Evolutionary conservation across 495 filamentous ascomycete genomes (phyloP), one percentile per base, ranked within the genome.

Genomic region (Aeminium ludgeri): DNA sequence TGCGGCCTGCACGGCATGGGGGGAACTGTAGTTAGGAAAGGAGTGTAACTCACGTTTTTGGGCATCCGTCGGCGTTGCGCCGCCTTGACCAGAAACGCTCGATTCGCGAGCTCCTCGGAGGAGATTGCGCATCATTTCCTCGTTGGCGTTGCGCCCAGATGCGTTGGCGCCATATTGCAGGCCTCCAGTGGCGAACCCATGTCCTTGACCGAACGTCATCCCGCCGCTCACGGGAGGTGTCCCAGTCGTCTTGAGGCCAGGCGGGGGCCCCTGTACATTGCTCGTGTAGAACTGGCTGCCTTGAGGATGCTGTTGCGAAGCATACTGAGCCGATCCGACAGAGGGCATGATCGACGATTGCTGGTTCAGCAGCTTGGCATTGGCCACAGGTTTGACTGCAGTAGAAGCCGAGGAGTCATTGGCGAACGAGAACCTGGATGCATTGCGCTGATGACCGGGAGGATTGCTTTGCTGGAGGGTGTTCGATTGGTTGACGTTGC

Each of bases 41-140:
- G 82, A 82, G 60, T 73, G 72, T 55, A 68, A 82, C 86, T 95
- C 86, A 93, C 86, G 86, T 82, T 92, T 91, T 70, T 70, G 71
- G 52, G 74, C 70, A 64, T 92, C 85, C 51, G 68, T 70, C 60
- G 76, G 74, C 55, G 65, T 69, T 55, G 70, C 66, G 38, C 68
- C 67, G 58, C 67, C 72, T 25, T 25, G 23, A 25, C 23, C 23
- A 25, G 23, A 25, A 25, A 25, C 23, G 44, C 63, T 59, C 47
- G 65, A 39, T 30, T 51, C 62, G 38, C 67, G 65, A 25, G n/a
- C n/a, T 48, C 62, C 62, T 40, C 80, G 70, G 50, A 89, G 65
- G 46, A 92, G 63, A 51, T 84, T 74, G 46, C 83, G 79, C 65
- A 91, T 74, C 58, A 89, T 63, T 27, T 89, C 82, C 48, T 76